A percentile compares a stretch with the other conserved stretches of the same genome.
Evolutionary conservation across 176 grass and related monocot species (phyloP).

Genomic region (Bothriochloa decipiens): DNA sequence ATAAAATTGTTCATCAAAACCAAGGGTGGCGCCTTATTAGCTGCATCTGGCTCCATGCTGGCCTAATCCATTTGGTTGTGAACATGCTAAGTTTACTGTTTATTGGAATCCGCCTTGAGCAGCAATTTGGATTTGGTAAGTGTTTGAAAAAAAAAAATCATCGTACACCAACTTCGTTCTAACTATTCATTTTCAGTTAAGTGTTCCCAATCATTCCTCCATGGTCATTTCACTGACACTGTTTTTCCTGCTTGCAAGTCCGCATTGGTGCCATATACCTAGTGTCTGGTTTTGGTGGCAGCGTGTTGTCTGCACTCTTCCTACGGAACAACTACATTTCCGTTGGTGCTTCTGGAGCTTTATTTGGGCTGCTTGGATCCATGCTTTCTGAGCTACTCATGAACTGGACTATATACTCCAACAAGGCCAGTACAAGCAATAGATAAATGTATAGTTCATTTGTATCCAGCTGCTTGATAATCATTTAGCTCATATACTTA

Average conservation of each 20-base stretch:
- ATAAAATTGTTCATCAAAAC: constrained; percentile 79
- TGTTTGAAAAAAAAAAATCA: neutral
- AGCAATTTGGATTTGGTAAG: constrained; percentile 97
- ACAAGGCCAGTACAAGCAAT: constrained; percentile 53
- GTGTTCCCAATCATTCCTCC: neutral
- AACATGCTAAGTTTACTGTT: constrained; percentile 97
- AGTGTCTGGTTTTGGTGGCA: constrained; percentile 83
- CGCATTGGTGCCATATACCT: constrained; percentile 87
- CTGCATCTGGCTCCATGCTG: constrained; percentile 83
- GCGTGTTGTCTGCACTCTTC: constrained; percentile 81
- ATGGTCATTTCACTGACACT: constrained; percentile 28
- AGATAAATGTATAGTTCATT: neutral
- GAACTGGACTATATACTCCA: constrained; percentile 98
- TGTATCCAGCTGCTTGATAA: constrained; percentile 14
- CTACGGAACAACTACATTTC: constrained; percentile 61
- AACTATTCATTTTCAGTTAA: neutral
- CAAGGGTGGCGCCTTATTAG: constrained; percentile 91
- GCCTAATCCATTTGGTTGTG: constrained; percentile 88
- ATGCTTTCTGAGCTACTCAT: constrained; percentile 99
- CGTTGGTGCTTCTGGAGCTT: constrained; percentile 88
- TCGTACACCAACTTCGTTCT: neutral
- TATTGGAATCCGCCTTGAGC: constrained; percentile 91
- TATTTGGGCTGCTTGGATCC: constrained; percentile 93
- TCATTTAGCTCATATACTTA: constrained; percentile 29
- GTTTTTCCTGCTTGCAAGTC: constrained; percentile 50